Evolutionary conservation across 2,329 filamentous ascomycete species (phyloP), one percentile per base, ranked within the genome.

Genomic region (Cordyceps fumosorosea): DNA sequence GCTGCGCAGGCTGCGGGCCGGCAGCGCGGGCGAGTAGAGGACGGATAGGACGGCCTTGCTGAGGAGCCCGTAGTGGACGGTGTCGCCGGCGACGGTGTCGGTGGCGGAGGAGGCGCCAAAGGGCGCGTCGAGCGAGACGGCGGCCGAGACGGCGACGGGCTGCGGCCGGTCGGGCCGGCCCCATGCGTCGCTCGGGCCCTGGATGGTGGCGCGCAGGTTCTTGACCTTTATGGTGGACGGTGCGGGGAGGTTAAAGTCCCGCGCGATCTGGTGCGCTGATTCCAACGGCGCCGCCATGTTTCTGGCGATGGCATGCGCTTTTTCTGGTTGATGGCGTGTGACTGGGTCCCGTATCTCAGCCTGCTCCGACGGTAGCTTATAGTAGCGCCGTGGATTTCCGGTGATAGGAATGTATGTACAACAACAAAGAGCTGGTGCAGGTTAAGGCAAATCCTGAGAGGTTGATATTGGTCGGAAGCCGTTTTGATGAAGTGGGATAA

Each of bases 21-120:
- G 60, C 63, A 24, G 70, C 67, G n/a, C 72, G 64, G 52, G 34
- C 34, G 34, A 74, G 72, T 29, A 40, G 16, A 87, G 69, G 14
- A 75, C 76, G 26, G 73, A 72, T 37, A 88, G 75, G 16, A 92
- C 78, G 0, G 79, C 78, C 74, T 91, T 91, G 75, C 85, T 87
- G 16, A 92, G 78, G 11, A 77, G 80, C 2, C 89, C 89, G 69
- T 93, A 93, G 75, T 93, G 88, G 26, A 91, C 84, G 2, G 89
- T 92, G 70, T 89, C 89, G n/a, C 74, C 73, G 52, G 84, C 81
- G 40, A 93, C 81, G 10, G 76, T 75, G 74, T 93, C 89, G 5
- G 73, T 73, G 1, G 78, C 68, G 0, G 86, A 84, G 1, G 87
- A 84, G 0, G 80, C 77, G 54, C 75, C 76, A 69, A 91, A 91